Evolutionary conservation across 1,284 basidiomycete species (phyloP).

Genomic region (Peniophora sp.): DNA sequence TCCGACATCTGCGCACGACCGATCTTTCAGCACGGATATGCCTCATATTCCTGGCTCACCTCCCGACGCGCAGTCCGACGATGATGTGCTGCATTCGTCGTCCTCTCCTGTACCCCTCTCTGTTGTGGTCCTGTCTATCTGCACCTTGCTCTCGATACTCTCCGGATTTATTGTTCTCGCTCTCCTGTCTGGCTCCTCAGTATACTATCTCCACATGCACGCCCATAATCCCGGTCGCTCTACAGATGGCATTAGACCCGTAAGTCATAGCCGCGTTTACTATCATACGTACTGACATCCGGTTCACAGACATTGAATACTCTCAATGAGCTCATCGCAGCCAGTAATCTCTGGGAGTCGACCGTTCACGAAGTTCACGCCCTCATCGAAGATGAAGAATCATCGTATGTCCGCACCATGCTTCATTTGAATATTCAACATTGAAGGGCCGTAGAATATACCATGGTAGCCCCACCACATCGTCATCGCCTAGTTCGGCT

Average conservation of each 20-base stretch:
- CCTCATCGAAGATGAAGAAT: slow-evolving; percentile 62
- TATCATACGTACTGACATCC: not conserved
- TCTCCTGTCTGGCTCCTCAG: slow-evolving; percentile 31
- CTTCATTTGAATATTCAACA: not conserved
- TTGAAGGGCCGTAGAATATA: slow-evolving; percentile 10
- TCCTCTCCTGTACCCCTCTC: slow-evolving; percentile 1
- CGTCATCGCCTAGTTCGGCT: slow-evolving; percentile 45
- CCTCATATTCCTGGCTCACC: slow-evolving; percentile 13
- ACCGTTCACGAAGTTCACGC: slow-evolving; percentile 58
- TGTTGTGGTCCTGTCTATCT: slow-evolving; percentile 14
- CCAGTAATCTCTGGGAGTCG: slow-evolving; percentile 65
- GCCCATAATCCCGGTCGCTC: slow-evolving; percentile 26
- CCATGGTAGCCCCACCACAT: slow-evolving; percentile 29
- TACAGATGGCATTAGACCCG: slow-evolving; percentile 42
- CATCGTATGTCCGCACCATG: slow-evolving; percentile 32
- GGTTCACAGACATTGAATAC: slow-evolving; percentile 46
- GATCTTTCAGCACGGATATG: slow-evolving; percentile 17
- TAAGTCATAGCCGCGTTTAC: slow-evolving; percentile 25
- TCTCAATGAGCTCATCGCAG: slow-evolving; percentile 55
- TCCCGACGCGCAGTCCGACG: slow-evolving; percentile 5
- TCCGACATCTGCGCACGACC: slow-evolving; percentile 14
- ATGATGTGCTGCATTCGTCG: not conserved
- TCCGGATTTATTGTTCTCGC: slow-evolving; percentile 40
- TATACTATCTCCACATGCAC: slow-evolving; percentile 33
- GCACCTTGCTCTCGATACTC: slow-evolving; percentile 32